Base-by-base conservation (phyloP, 352 stramenopile genomes). In the Thalassiosira exigua region DNA sequence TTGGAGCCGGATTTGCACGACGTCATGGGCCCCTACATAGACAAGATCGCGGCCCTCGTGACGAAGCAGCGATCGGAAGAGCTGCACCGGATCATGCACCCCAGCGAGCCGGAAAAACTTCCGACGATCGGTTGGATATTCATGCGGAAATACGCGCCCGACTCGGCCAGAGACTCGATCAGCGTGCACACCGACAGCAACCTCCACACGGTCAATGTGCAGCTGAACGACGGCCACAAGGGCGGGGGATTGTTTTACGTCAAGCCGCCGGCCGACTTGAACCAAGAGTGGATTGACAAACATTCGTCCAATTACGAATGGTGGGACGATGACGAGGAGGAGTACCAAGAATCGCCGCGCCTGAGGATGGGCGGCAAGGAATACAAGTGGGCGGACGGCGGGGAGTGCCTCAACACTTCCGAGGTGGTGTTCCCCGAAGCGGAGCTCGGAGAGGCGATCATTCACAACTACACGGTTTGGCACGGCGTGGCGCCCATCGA, bases 391-490 rank as follows among this genome's bases (percentile, higher is more conserved):
- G 21, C 62, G 4, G 65, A 71, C 22, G 59, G 24, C 24, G 22
- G 53, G 3, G 57, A 50, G 22, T 53, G 60, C 19, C 19, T 69
- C 44, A 81, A 81, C 59, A 67, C 54, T 17, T 52, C 57, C 11
- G 33, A 81, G 12, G 39, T 81, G 17, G 48, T 81, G 5, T 81
- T 76, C 50, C 73, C 73, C 27, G 11, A 53, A 1, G 36, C 76
- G 14, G 22, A 74, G 0, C 22, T 48, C 32, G 73, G 73, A 2
- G 66, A 76, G 50, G 57, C 51, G 4, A 14, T 76, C 12, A 51
- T 81, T 30, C 54, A 76, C 44, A 81, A 81, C 27, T 81, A 53
- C 51, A 81, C 73, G 4, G 50, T 81, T 26, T 65, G n/a, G 26
- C 73, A 81, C 26, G 73, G 27, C 1, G 73, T 81, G 17, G 64